Conservation (phyloP, 108 stramenopile species). For the Conticribra weissflogii region DNA sequence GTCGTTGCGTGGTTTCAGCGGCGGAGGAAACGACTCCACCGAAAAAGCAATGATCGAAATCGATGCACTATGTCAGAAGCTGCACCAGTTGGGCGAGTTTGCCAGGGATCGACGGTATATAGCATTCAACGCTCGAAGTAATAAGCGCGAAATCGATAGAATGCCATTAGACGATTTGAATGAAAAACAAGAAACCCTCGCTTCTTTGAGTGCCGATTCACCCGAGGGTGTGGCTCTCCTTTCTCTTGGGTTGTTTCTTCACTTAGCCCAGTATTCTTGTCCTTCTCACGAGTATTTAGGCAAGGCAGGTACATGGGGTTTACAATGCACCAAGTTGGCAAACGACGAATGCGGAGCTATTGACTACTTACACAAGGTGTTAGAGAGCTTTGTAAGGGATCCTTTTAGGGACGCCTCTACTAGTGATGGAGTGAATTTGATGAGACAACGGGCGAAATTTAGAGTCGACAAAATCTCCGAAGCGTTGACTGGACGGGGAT, state of each 20-base stretch:
- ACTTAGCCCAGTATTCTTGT: slow-evolving; percentile 29
- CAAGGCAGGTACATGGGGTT: slow-evolving; percentile 38
- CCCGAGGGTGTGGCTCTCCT: slow-evolving; percentile 58
- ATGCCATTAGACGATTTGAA: no score
- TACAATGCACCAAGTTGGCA: slow-evolving; percentile 44
- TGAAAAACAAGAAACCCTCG: no score
- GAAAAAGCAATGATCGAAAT: slow-evolving; percentile 17
- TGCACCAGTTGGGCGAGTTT: slow-evolving; percentile 18
- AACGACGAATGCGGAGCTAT: slow-evolving; percentile 65
- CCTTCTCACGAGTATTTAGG: slow-evolving; percentile 4
- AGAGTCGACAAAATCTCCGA: background rate
- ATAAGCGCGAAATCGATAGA: background rate
- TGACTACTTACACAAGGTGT: slow-evolving; percentile 47
- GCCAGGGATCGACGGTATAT: slow-evolving; percentile 28
- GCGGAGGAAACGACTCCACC: slow-evolving; percentile 9
- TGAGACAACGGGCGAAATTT: background rate
- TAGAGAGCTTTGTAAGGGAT: slow-evolving; percentile 45
- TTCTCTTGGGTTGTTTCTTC: slow-evolving; percentile 67
- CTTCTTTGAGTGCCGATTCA: slow-evolving; percentile 31
- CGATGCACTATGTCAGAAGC: slow-evolving; percentile 18
- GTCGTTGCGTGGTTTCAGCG: background rate
- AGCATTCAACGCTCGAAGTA: slow-evolving; percentile 20
- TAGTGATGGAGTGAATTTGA: background rate
- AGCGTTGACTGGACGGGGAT: slow-evolving; percentile 11
- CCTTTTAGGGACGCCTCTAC: slow-evolving; percentile 10